Evolutionary conservation across 352 stramenopile species (phyloP), one percentile per base, ranked within the genome.

Genomic region (Globisporangium nodosum): DNA sequence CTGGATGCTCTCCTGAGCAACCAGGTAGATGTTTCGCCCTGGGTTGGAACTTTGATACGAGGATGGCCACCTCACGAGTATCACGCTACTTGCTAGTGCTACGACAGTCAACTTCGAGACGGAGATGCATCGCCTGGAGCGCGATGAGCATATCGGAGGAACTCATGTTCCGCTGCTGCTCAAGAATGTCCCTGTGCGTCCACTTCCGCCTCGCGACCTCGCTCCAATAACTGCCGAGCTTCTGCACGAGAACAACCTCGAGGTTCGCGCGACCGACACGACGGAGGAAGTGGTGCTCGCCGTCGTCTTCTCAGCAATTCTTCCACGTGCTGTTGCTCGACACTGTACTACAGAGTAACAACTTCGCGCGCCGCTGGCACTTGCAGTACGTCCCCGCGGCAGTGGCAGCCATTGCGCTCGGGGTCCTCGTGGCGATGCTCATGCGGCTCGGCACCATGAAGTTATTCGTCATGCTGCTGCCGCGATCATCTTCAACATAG

Each of bases 401-500:
- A 18, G 79, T 60, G 27, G 48, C 63, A 40, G 76, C 74, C 0
- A 92, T 89, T 56, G 67, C 68, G 31, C 69, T 90, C 12, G 81
- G 78, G 7, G 69, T 82, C 21, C 18, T 9, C 35, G 72, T 74
- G 0, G 69, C 70, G 37, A 75, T 74, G 49, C 72, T 89, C n/a
- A 89, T 88, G 78, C 56, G 79, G 58, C 97, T 97, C 64, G 84
- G 92, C 67, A 79, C 87, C 15, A 89, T 85, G 62, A 78, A 96
- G 35, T 98, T 98, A 67, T 98, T 98, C 60, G 76, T 97, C 11
- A 81, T 77, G 7, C 71, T 98, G 55, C 73, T 98, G 9, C 93
- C 93, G 8, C 92, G 8, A 98, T 98, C 63, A 97, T 97, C 59
- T 98, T 97, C 75, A 97, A 98, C 72, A 95, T 81, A 15, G 92